phyloP scores from a whole-genome alignment of 2,329 filamentous ascomycete genomes.

The Fusarium penzigii region DNA sequence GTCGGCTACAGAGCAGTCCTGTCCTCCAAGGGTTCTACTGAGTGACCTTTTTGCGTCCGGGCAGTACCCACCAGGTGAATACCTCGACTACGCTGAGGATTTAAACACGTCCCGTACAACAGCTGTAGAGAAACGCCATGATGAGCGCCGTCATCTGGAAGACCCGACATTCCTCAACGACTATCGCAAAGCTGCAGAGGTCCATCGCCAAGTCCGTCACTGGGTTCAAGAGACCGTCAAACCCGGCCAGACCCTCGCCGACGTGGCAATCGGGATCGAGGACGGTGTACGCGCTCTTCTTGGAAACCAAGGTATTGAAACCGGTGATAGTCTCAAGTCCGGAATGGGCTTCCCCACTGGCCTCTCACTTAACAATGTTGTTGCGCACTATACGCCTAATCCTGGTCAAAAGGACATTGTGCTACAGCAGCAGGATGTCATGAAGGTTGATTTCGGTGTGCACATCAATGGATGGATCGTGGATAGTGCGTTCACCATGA shows the following conservation, averaged over 20 bases:
- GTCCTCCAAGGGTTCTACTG: conserved; percentile 36
- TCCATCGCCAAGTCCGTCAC: conserved; percentile 78
- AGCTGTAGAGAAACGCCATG: conserved; percentile 26
- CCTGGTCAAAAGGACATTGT: conserved; percentile 71
- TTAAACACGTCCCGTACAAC: conserved; percentile 26
- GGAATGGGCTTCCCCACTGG: conserved; percentile 85
- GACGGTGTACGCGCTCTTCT: conserved; percentile 73
- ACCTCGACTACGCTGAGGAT: conserved; percentile 24
- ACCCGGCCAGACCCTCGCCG: conserved; percentile 72
- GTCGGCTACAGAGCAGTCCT: conserved; percentile 29
- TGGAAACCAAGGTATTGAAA: conserved; percentile 71
- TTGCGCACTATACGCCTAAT: conserved; percentile 82
- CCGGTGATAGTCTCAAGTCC: conserved; percentile 71
- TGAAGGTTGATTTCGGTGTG: conserved; percentile 78
- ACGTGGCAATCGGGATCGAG: conserved; percentile 81
- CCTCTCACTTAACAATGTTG: conserved; percentile 76
- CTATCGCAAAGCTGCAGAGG: conserved; percentile 77
- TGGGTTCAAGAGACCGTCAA: conserved; percentile 78
- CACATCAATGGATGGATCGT: conserved; percentile 77
- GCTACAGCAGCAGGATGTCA: conserved; percentile 67
- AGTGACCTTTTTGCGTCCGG: conserved; percentile 31
- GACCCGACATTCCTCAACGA: conserved; percentile 63
- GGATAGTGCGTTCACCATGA: conserved; percentile 74
- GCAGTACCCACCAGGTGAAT: conserved; percentile 32
- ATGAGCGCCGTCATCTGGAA: conserved; percentile 25